Evolutionary conservation across 1,139 yeast genomes (phyloP), one percentile per base, ranked within the genome.

Genomic region (Sugiyamaella sp.): DNA sequence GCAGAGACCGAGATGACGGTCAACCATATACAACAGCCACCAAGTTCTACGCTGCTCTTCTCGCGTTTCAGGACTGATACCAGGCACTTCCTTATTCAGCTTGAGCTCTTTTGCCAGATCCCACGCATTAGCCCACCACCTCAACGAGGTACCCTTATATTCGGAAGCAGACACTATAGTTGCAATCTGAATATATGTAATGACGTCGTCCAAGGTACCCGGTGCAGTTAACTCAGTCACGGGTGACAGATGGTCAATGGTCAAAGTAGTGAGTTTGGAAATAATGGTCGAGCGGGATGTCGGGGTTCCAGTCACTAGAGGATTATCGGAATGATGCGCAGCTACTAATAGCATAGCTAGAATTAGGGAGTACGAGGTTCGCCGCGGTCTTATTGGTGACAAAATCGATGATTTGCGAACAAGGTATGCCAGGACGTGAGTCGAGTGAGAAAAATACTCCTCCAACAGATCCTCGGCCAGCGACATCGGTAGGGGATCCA

Each of bases 31-130:
- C 24, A 75, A 58, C 4, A 73, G 65, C 77, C 78, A 74, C 78
- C 77, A 75, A 0, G 71, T 65, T 22, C 79, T 65, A n/a, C 77
- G 63, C 51, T 70, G 65, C 52, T 74, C 79, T 52, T 75, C 79
- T 22, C 70, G 64, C 1, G 62, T 51, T 45, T 72, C 76, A 17
- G 71, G 72, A 24, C 63, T 59, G 17, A 64, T 53, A 14, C 60
- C 54, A 9, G 61, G 62, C 14, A 56, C 60, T 50, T 72, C 75
- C 12, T 60, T 60, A 55, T 71, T 71, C n/a, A 73, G 57, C 35
- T 64, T 66, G 41, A 73, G 59, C 21, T 63, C 65, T 27, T 65
- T 60, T 1, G 76, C 73, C 46, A 72, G 57, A 8, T 70, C 66
- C 66, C 72, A 68, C 1, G 73, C 74, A 25, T 66, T 57, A 42